Evolutionary conservation across 768 basidiomycete species (phyloP).

Genomic region (Lactarius evosmus): DNA sequence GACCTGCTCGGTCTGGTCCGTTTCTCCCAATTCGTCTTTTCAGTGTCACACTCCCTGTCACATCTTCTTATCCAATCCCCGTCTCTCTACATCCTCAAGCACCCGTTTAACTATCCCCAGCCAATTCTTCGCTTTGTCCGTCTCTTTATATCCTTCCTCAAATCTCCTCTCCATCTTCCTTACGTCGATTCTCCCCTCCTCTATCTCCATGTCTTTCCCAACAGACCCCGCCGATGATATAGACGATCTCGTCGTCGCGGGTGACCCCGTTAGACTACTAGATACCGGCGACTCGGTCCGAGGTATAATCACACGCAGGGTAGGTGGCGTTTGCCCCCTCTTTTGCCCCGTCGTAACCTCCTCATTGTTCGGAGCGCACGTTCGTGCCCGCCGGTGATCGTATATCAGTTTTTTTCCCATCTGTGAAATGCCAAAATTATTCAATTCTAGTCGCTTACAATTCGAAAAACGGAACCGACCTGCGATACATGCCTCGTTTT

Average conservation of each 20-base stretch:
- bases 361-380: neutral
- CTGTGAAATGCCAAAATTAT: slow-evolving; percentile 1
- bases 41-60: slow-evolving; percentile 16
- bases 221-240: slow-evolving; percentile 49
- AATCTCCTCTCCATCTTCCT: slow-evolving; percentile 61
- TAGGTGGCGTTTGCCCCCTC: neutral
- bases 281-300: slow-evolving; percentile 11
- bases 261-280: slow-evolving; percentile 9
- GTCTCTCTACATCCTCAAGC: slow-evolving; percentile 41
- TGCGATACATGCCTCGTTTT: slow-evolving; percentile 19
- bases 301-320: slow-evolving; percentile 19
- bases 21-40: slow-evolving; percentile 14
- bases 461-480: slow-evolving; percentile 21
- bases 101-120: slow-evolving; percentile 62
- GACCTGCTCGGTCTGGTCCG: slow-evolving; percentile 24
- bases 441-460: neutral
- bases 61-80: slow-evolving; percentile 32
- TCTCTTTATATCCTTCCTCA: slow-evolving; percentile 56
- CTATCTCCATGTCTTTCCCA: slow-evolving; percentile 52
- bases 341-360: neutral
- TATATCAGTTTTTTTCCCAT: slow-evolving; percentile 14
- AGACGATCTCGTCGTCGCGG: slow-evolving; percentile 41
- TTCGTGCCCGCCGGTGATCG: slow-evolving; percentile 19
- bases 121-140: slow-evolving; percentile 59
- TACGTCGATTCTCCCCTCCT: slow-evolving; percentile 58